These are phyloP conservation scores for Tolypocladium nubicola DNA, from an alignment of 2,329 filamentous ascomycete genomes.

Conservation along the genomic window DNA sequence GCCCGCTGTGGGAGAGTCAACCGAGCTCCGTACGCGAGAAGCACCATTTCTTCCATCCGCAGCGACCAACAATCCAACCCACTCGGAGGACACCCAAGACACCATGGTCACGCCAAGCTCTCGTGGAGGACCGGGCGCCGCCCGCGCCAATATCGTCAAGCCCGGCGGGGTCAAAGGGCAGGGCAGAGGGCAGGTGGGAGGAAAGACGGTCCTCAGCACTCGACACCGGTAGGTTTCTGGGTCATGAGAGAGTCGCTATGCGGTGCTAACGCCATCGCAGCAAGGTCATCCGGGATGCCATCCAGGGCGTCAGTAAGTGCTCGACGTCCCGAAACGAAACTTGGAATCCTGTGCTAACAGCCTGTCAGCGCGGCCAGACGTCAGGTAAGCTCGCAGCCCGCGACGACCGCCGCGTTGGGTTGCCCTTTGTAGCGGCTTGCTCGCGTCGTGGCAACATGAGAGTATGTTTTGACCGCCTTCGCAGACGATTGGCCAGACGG, in stretches of 20 bases:
- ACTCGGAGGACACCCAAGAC: neutral
- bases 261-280: conserved; percentile 1
- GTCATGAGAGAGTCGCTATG: neutral
- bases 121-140: neutral
- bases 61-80: neutral
- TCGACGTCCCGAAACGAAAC: neutral
- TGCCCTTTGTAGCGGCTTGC: neutral
- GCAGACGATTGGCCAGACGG: conserved; percentile 59
- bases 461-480: neutral
- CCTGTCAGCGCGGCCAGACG: neutral
- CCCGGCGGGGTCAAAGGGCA: neutral
- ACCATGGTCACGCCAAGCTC: neutral
- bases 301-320: conserved; percentile 7
- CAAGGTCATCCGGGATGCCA: conserved; percentile 8
- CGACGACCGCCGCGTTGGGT: too few relatives aligned
- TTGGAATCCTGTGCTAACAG: neutral
- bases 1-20: neutral
- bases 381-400: neutral
- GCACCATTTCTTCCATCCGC: neutral
- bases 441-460: neutral
- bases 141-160: neutral
- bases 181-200: neutral
- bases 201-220: conserved; percentile 1
- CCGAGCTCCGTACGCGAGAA: neutral
- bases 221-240: neutral